Base-by-base conservation (phyloP, 768 basidiomycete species). In the Peribolospora baueri region DNA sequence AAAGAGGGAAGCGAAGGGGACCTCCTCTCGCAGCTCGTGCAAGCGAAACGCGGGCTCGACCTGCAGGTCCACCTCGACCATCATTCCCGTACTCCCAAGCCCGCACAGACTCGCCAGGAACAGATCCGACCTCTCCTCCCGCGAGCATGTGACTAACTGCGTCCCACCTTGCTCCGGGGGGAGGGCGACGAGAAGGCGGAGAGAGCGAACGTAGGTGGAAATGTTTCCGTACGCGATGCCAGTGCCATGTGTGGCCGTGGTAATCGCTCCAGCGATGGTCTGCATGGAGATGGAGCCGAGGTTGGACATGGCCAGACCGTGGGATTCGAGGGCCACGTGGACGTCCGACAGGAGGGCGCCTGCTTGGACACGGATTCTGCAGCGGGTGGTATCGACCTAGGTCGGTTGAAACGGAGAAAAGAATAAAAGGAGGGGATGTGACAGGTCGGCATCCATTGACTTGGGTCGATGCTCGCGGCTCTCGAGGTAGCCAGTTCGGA, bases 241-340 rank as follows among this genome's bases (percentile, higher is more conserved):
- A 9, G 84, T 80, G 53, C 90, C 93, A 71, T 98, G 93, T 0
- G 90, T 90, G 6, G 86, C 86, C 58, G 93, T 98, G 10, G 86
- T 80, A 63, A 97, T 73, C 61, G 88, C 77, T 48, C 93, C 93
- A 38, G 77, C 90, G 59, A 98, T 74, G 3, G 87, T 85, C 67
- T 95, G 91, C 66, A 93, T 88, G 42, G 87, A 91, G 63, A 98
- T 95, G 39, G 87, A 90, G 42, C 93, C 93, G 58, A 95, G 74
- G 68, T 84, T 91, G 63, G 75, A 78, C 76, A 98, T 80, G 45
- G 88, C 90, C 41, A 95, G 76, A 42, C 73, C 73, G 61, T 79
- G 70, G 9, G 69, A 66, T 50, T 72, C 76, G 54, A 97, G 79
- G 5, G 51, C 46, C 5, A 52, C 48, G 49, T 59, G 52, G 5